Base-by-base conservation (phyloP, 2,329 filamentous ascomycete genomes). In the Gaeumannomyces tritici region DNA sequence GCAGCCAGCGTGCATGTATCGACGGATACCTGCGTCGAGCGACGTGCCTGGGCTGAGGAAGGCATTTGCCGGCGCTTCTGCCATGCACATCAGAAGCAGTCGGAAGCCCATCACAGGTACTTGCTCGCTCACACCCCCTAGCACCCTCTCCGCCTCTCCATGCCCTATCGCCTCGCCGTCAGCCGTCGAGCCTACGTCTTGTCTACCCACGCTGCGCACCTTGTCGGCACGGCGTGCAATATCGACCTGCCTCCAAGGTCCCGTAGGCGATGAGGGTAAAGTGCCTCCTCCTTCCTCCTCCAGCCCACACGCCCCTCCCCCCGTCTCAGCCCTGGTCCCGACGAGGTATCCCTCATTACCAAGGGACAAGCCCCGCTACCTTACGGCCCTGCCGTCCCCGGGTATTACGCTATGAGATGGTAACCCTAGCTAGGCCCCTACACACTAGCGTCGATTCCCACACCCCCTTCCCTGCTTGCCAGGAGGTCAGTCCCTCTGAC, bases 381-480 rank as follows among this genome's bases (percentile, higher is more conserved):
- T 55, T 62, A 56, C 33, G 61, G 55, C 33, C n/a, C 27, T 26
- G 27, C 35, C 26, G 27, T 33, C 33, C 11, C 26, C 56, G 33
- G 55, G 61, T 62, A 62, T 55, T 56, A 9, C 28, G 35, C 55
- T 62, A 62, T 58, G 54, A 58, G 21, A 58, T 28, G 35, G 29
- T n/a, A 18, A 62, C 61, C 54, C 29, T 21, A 21, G 18, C 55
- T 29, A 12, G 6, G 21, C 26, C 13, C 26, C 5, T n/a, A 11
- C 42, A 15, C 21, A 5, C 13, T 27, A 27, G 27, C 28, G 56
- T 58, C 56, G 29, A 58, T 58, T 58, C 28, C 56, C 29, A 15
- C 56, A n/a, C 56, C 56, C 56, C 56, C 56, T 27, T 33, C 27
- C 56, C 56, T 58, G 42, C 42, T 9, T 51, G 42, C 42, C 42